Evolutionary conservation across 345 rosid genomes (phyloP), one percentile per base, ranked within the genome.

Genomic region (Salix udensis): DNA sequence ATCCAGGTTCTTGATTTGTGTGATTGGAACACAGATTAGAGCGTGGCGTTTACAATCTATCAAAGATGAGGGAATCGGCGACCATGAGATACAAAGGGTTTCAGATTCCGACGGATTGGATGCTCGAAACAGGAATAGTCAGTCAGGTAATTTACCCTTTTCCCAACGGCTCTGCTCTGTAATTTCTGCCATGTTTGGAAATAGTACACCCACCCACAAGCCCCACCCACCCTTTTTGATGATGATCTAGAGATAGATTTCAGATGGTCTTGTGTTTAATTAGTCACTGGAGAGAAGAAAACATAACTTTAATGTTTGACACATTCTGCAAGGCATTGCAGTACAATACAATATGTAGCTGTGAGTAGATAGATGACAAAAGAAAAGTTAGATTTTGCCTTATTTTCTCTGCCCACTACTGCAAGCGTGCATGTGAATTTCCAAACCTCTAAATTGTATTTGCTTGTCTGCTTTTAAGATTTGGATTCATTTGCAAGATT

Each of bases 51-150:
- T 92, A 96, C 82, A 92, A 91, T 83, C 84, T 96, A 19, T 92
- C 97, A 28, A 83, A 94, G 76, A 90, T 96, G 97, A 89, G 90
- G 75, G 99, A 96, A 88, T 92, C 99, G 0, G 91, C 97, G 1
- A 80, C 93, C 0, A 89, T 82, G 6, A 83, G 95, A 71, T 96
- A 84, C 78, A 91, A 82, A 76, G 85, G 79, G 21, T 91, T 91
- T 71, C 94, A 82, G 39, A 94, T 96, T 84, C 98, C 99, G 36
- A 86, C 80, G 81, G 88, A 88, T 60, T 96, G 99, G 99, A 91
- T 96, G 97, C 94, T 92, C 44, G 99, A 96, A 78, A 89, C 88
- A 48, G 99, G 98, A 58, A 87, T 92, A 21, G 89, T 88, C 16
- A 91, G 88, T 85, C 97, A 92, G 98, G 99, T 96, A 82, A 44